These are phyloP conservation scores for Coemansia pectinata DNA, from an alignment of 192 early-diverging fungal genomes.

Conservation along the genomic window DNA sequence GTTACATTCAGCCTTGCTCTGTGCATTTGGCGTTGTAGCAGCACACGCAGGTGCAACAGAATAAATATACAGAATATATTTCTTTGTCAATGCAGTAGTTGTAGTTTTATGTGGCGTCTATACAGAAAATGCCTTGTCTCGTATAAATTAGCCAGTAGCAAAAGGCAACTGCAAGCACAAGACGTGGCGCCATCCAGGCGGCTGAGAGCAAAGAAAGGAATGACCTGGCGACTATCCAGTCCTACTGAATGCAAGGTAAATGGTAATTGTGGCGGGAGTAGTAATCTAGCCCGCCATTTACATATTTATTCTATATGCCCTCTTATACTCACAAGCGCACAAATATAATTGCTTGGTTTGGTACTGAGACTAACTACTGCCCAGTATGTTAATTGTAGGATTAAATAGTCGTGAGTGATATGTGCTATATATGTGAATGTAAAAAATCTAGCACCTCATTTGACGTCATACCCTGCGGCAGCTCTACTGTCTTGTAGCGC, in stretches of 20 bases:
- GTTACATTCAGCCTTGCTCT: neutral
- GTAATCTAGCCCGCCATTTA: neutral
- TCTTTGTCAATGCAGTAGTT: neutral
- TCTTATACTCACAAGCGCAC: neutral
- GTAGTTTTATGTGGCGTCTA: conserved; percentile 1
- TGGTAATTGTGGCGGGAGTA: conserved; percentile 6
- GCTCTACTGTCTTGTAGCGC: conserved; percentile 15
- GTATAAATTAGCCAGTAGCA: conserved; percentile 11
- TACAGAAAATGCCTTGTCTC: neutral
- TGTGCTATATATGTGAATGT: neutral
- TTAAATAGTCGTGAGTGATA: neutral
- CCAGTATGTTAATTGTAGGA: neutral
- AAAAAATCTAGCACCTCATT: conserved; percentile 3
- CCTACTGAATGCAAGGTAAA: conserved; percentile 11
- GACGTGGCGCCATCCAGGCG: conserved; percentile 8
- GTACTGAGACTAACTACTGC: neutral
- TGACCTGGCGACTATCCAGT: neutral
- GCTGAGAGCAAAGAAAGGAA: neutral
- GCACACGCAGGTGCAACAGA: neutral
- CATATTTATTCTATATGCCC: neutral
- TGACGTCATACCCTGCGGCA: neutral
- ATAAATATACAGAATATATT: neutral
- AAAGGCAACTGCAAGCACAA: neutral
- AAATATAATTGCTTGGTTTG: neutral
- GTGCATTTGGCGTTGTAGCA: neutral